Conservation (phyloP, 768 basidiomycete species). For the Boletus pseudopeckii region DNA sequence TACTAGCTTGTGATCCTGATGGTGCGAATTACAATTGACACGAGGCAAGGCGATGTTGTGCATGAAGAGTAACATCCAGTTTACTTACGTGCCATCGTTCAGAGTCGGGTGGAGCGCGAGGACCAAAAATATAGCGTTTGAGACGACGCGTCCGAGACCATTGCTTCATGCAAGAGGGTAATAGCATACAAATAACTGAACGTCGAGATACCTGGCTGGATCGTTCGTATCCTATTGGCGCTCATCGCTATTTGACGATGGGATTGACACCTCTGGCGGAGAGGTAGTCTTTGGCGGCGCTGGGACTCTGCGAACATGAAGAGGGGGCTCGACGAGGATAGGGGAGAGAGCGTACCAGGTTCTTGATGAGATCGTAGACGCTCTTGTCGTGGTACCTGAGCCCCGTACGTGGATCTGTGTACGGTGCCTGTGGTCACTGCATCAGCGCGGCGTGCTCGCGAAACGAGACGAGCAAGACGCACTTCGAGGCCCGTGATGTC, state of each 20-base stretch:
- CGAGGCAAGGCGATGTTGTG: too few species aligned
- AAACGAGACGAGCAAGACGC: background rate
- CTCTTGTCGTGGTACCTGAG: conserved; percentile 83
- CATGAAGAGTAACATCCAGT: too few species aligned
- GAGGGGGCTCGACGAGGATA: too few species aligned
- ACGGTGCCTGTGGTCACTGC: conserved; percentile 50
- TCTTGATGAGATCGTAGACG: conserved; percentile 79
- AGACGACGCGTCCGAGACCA: too few species aligned
- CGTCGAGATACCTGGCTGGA: background rate
- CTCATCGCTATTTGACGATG: conserved; percentile 38
- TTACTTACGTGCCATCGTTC: too few species aligned
- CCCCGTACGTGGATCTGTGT: conserved; percentile 78
- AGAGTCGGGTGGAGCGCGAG: too few species aligned
- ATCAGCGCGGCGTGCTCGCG: background rate
- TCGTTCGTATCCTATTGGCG: too few species aligned
- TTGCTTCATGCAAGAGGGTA: too few species aligned
- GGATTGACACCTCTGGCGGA: conserved; percentile 52
- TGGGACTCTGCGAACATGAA: conserved; percentile 42
- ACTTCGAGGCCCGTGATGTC: conserved; percentile 87
- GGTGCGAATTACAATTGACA: too few species aligned
- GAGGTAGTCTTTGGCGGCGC: conserved; percentile 74
- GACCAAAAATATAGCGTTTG: too few species aligned
- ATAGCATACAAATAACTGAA: background rate
- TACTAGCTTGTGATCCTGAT: too few species aligned
- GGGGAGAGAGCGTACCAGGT: conserved; percentile 45